phyloP scores from a whole-genome alignment of 2,329 filamentous ascomycete genomes.

The Fusarium verrucosum region DNA sequence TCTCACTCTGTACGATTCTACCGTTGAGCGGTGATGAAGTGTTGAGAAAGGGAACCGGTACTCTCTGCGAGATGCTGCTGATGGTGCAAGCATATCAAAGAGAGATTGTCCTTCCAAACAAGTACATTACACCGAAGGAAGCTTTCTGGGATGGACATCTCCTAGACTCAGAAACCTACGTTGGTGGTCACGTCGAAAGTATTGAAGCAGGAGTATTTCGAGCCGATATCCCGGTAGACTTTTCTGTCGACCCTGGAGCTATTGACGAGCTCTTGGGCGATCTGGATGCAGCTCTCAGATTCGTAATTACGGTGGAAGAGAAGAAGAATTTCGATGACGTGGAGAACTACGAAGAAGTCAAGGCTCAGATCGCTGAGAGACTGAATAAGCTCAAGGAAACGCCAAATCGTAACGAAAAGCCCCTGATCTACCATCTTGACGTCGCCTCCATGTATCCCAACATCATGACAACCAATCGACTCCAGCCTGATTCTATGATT shows the following conservation, averaged over 20 bases:
- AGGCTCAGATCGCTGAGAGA: conserved; percentile 78
- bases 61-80: conserved; percentile 98
- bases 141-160: conserved; percentile 97
- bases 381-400: conserved; percentile 79
- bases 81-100: conserved; percentile 98
- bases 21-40: conserved; percentile 93
- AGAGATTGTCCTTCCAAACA: conserved; percentile 93
- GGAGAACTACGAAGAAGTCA: conserved; percentile 85
- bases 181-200: conserved; percentile 98
- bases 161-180: conserved; percentile 96
- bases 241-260: conserved; percentile 86
- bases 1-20: conserved; percentile 96
- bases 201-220: conserved; percentile 98
- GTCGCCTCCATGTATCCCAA: conserved; percentile 99
- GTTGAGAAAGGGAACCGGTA: conserved; percentile 93
- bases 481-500: conserved; percentile 99
- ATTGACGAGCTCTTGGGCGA: conserved; percentile 89
- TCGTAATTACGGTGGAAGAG: conserved; percentile 85
- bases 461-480: conserved; percentile 98
- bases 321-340: conserved; percentile 84
- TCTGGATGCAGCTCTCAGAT: conserved; percentile 87
- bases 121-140: conserved; percentile 90
- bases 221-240: conserved; percentile 93
- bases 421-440: conserved; percentile 96
- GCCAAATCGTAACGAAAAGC: conserved; percentile 84